Evolutionary conservation across 306 rosid genomes (phyloP), one percentile per base, ranked within the genome.

Genomic region (Sphenostylis stenocarpa): DNA sequence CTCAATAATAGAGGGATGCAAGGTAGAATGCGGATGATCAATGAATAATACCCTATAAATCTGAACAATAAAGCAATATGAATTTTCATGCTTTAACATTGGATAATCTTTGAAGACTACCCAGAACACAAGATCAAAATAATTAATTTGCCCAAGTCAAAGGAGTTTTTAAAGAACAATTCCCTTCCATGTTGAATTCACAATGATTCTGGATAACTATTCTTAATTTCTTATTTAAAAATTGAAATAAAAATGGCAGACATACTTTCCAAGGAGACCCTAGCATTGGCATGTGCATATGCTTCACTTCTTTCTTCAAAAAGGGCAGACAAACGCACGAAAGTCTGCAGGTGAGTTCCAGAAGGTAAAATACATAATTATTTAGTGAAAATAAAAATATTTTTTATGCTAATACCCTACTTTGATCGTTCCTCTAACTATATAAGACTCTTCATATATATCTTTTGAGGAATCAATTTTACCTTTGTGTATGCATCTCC

Each of bases 201-300:
- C 39, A 45, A 49, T 39, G 6, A 43, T 21, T 28, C 38, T 12
- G 29, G 17, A 21, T 17, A 23, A 70, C 38, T 38, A 36, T 21
- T 58, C 58, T 53, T 51, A 49, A 17, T 31, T 12, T 58, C 58
- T 44, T 51, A 38, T 24, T 20, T 16, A 1, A 19, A 64, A 69
- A 12, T 24, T 58, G 36, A 60, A 53, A 26, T 21, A 69, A 53
- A 47, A 43, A 47, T 24, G 20, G 19, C 15, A 23, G 31, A 67
- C 93, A 41, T 88, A 93, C 98, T 84, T 88, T 89, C 88, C 63
- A 91, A 80, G 61, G 89, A 88, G 75, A 91, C 98, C 82, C 83
- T 87, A 39, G 89, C 84, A 74, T 78, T 73, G 69, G 98, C 96
- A 6, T 89, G 89, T 17, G 87, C 89, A 86, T 93, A 93, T 41